Evolutionary conservation across 1,284 basidiomycete genomes (phyloP).

Genomic region (Ustilago bromivora): DNA sequence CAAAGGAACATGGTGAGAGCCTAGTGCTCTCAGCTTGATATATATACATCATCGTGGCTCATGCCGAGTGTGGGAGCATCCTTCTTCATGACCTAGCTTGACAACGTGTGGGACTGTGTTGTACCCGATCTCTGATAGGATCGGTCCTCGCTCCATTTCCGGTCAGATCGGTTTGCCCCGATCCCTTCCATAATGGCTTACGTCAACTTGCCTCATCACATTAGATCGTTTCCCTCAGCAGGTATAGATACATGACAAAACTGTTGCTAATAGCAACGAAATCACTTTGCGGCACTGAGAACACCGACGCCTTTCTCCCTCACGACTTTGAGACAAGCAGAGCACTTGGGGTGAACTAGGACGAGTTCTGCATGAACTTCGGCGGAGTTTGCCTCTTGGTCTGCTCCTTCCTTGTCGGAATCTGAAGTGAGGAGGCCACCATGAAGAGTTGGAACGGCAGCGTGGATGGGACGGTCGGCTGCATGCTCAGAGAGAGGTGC

Average conservation of each 20-base stretch:
- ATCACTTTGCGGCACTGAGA: conserved; percentile 16
- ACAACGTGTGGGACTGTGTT: too few species aligned
- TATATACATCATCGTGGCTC: too few species aligned
- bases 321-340: conserved; percentile 37
- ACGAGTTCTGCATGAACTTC: conserved; percentile 41
- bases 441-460: conserved; percentile 26
- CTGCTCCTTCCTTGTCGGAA: background rate
- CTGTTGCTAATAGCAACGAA: background rate
- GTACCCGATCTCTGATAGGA: too few species aligned
- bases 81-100: too few species aligned
- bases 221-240: too few species aligned
- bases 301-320: conserved; percentile 40
- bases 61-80: too few species aligned
- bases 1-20: too few species aligned
- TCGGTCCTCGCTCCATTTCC: too few species aligned
- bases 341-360: conserved; percentile 40
- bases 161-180: too few species aligned
- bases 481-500: background rate
- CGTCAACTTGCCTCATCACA: too few species aligned
- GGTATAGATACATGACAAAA: conserved; percentile 12
- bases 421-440: conserved; percentile 34
- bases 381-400: background rate
- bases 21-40: too few species aligned
- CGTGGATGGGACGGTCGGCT: background rate
- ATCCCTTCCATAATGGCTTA: too few species aligned